These are phyloP conservation scores for Salix brachista DNA, from an alignment of 345 rosid species.

Conservation along the genomic window DNA sequence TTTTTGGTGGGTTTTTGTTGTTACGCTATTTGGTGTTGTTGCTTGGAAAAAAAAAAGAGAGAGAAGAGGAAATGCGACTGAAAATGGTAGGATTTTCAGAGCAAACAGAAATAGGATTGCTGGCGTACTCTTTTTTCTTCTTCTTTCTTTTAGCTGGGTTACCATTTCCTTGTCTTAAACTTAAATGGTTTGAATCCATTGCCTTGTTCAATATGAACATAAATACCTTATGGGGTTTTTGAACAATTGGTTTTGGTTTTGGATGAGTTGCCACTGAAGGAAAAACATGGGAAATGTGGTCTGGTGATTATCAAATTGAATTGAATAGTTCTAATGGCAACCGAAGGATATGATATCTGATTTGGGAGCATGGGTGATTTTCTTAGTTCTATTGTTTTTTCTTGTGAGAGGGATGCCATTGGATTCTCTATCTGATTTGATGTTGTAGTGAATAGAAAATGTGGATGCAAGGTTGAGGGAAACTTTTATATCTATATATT, in stretches of 20 bases:
- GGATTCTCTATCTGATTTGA: neutral
- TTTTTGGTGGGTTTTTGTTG: conserved; percentile 4
- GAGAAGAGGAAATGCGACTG: neutral
- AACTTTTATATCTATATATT: neutral
- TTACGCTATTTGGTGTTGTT: neutral
- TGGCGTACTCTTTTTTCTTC: neutral
- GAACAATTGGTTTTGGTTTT: neutral
- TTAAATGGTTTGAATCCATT: neutral
- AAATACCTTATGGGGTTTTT: neutral
- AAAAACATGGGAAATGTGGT: neutral
- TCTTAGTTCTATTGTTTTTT: neutral
- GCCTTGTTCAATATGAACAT: neutral
- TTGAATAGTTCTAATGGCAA: neutral
- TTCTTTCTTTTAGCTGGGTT: neutral
- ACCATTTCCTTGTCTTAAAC: neutral
- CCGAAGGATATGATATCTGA: neutral
- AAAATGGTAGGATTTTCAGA: neutral
- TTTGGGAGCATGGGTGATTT: neutral
- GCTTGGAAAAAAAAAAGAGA: neutral
- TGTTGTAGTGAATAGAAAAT: neutral
- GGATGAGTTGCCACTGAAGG: neutral
- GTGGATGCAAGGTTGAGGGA: neutral
- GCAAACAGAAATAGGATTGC: no score
- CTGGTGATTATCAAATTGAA: neutral
- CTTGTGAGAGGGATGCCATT: neutral